Conservation (phyloP, 2,329 filamentous ascomycete species). For the Tolypocladium guangdongense region DNA sequence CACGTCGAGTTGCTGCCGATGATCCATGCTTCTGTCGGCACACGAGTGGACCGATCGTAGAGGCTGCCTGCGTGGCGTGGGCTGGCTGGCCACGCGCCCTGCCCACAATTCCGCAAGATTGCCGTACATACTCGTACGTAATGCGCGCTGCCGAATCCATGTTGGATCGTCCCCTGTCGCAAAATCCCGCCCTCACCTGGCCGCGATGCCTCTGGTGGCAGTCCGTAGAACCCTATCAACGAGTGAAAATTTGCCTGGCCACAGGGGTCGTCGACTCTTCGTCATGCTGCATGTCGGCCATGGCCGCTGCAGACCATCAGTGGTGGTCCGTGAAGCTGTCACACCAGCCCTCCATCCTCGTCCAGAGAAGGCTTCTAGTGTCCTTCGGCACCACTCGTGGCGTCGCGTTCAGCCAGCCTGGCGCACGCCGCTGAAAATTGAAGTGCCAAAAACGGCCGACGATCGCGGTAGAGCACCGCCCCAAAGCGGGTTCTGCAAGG, state of each 20-base stretch:
- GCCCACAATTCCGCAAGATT: background rate
- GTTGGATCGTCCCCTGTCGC: background rate
- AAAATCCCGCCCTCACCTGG: background rate
- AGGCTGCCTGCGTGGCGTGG: too few species aligned
- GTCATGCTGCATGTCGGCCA: background rate
- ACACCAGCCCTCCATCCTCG: too few species aligned
- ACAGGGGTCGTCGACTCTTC: background rate
- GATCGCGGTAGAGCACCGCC: background rate
- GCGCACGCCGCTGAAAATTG: background rate
- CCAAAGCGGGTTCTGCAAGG: background rate
- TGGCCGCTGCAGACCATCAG: background rate
- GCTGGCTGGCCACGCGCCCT: background rate
- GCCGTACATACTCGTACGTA: background rate
- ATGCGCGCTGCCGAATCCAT: background rate
- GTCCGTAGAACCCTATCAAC: background rate
- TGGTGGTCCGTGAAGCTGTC: background rate
- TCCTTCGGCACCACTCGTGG: background rate
- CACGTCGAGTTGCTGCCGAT: background rate
- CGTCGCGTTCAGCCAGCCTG: background rate
- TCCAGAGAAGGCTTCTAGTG: conserved; percentile 1
- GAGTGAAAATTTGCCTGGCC: background rate
- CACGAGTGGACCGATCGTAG: too few species aligned
- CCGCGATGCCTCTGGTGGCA: background rate
- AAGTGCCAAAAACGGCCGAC: background rate
- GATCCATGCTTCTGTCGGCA: background rate